These are phyloP conservation scores for Rhizopus arrhizus DNA, from an alignment of 371 early-diverging fungal genomes.

Conservation along the genomic window DNA sequence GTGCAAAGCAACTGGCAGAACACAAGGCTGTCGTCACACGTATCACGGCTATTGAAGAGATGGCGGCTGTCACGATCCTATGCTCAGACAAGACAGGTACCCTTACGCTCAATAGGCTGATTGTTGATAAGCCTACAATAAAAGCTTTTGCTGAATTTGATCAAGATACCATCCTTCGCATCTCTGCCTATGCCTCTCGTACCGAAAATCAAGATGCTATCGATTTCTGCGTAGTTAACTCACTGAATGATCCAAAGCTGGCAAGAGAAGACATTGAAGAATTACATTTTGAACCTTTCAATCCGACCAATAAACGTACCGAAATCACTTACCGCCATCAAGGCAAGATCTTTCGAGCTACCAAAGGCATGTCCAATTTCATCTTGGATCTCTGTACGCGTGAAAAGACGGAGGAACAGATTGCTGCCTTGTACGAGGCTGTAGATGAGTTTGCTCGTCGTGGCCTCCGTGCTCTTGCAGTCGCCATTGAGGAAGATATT, in stretches of 20 bases:
- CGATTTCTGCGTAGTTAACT: slow-evolving; percentile 65
- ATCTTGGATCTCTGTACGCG: slow-evolving; percentile 66
- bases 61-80: slow-evolving; percentile 86
- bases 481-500: slow-evolving; percentile 60
- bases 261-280: slow-evolving; percentile 62
- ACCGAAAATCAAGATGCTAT: slow-evolving; percentile 70
- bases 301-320: slow-evolving; percentile 82
- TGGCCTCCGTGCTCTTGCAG: slow-evolving; percentile 76
- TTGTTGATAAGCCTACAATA: slow-evolving; percentile 59
- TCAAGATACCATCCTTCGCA: slow-evolving; percentile 52
- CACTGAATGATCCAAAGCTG: slow-evolving; percentile 47
- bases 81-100: slow-evolving; percentile 96
- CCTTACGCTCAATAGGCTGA: slow-evolving; percentile 86
- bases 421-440: slow-evolving; percentile 47
- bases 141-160: slow-evolving; percentile 54
- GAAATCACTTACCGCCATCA: slow-evolving; percentile 67
- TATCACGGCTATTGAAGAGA: slow-evolving; percentile 82
- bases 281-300: slow-evolving; percentile 75
- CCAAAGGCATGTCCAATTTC: slow-evolving; percentile 69
- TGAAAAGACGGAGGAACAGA: slow-evolving; percentile 56
- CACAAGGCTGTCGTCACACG: slow-evolving; percentile 87
- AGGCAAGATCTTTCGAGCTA: slow-evolving; percentile 59
- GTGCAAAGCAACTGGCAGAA: slow-evolving; percentile 85
- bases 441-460: slow-evolving; percentile 69
- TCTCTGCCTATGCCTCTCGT: slow-evolving; percentile 65